phyloP scores from a whole-genome alignment of 371 early-diverging fungal genomes.

The Lichtheimia ornata region DNA sequence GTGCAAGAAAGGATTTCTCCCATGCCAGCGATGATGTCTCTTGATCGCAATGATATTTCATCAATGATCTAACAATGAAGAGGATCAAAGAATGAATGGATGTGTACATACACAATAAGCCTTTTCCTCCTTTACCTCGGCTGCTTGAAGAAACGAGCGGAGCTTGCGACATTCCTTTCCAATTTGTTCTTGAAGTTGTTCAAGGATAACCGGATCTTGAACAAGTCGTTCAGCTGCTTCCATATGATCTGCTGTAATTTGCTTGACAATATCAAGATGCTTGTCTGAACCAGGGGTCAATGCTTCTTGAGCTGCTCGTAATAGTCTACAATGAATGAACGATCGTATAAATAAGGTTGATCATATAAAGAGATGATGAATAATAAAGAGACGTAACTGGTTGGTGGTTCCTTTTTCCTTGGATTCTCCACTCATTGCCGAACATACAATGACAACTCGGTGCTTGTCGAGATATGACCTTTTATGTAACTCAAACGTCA shows the following conservation, averaged over 20 bases:
- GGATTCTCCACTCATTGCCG: slow-evolving; percentile 78
- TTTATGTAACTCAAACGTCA: neutral
- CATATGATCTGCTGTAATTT: slow-evolving; percentile 85
- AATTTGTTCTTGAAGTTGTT: slow-evolving; percentile 56
- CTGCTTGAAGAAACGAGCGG: slow-evolving; percentile 86
- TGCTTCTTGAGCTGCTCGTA: slow-evolving; percentile 73
- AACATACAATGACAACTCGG: slow-evolving; percentile 79
- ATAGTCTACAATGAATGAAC: slow-evolving; percentile 32
- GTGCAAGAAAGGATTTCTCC: slow-evolving; percentile 94
- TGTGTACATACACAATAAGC: no score
- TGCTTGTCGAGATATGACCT: slow-evolving; percentile 49
- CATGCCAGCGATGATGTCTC: slow-evolving; percentile 93
- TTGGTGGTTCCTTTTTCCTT: slow-evolving; percentile 82
- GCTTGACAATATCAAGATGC: slow-evolving; percentile 79
- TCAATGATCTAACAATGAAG: slow-evolving; percentile 75
- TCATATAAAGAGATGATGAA: no score
- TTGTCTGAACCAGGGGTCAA: slow-evolving; percentile 57
- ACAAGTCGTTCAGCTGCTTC: slow-evolving; percentile 67
- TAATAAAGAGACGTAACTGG: slow-evolving; percentile 25
- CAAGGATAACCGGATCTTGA: slow-evolving; percentile 50
- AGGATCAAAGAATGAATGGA: neutral
- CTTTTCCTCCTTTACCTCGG: slow-evolving; percentile 62
- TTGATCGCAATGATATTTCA: slow-evolving; percentile 95
- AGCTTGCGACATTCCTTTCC: slow-evolving; percentile 79
- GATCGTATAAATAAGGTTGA: neutral